Conservation (phyloP, 371 early-diverging fungal genomes). For the Blakeslea trispora region DNA sequence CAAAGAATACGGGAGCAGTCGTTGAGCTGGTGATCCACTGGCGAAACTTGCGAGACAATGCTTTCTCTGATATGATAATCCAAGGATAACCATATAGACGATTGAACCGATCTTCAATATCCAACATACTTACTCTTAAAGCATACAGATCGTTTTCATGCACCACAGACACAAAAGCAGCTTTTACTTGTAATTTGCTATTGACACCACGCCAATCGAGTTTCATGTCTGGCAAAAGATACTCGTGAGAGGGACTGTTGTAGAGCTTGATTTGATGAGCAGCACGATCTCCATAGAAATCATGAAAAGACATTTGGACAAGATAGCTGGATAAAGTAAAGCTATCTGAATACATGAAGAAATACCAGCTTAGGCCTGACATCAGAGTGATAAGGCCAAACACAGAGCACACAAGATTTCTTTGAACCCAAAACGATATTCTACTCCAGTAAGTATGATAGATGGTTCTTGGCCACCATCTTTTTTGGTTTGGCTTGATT, state of each 20-base stretch:
- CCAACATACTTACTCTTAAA: constrained; percentile 32
- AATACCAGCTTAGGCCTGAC: not conserved
- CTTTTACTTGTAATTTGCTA: constrained; percentile 19
- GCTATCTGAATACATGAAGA: not conserved
- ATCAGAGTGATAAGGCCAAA: not conserved
- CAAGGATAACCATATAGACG: constrained; percentile 36
- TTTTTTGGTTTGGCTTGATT: not conserved
- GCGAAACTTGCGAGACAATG: constrained; percentile 28
- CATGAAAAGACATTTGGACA: not conserved
- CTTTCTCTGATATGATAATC: constrained; percentile 36
- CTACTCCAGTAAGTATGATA: constrained; percentile 4
- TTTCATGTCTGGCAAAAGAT: constrained; percentile 12
- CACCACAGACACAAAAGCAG: constrained; percentile 29
- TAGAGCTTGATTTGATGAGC: constrained; percentile 13
- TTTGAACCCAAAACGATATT: not conserved
- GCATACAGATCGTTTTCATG: constrained; percentile 28
- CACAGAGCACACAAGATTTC: not conserved
- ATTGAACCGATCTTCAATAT: constrained; percentile 39
- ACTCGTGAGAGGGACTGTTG: not conserved
- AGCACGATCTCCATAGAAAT: not conserved
- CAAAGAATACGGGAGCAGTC: constrained; percentile 32
- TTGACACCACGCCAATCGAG: constrained; percentile 11
- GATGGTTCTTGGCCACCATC: constrained; percentile 6
- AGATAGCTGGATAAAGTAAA: too few relatives aligned
- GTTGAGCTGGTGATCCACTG: constrained; percentile 18